These are phyloP conservation scores for Malassezia sympodialis DNA, from an alignment of 1,284 basidiomycete genomes.

Conservation along the genomic window DNA sequence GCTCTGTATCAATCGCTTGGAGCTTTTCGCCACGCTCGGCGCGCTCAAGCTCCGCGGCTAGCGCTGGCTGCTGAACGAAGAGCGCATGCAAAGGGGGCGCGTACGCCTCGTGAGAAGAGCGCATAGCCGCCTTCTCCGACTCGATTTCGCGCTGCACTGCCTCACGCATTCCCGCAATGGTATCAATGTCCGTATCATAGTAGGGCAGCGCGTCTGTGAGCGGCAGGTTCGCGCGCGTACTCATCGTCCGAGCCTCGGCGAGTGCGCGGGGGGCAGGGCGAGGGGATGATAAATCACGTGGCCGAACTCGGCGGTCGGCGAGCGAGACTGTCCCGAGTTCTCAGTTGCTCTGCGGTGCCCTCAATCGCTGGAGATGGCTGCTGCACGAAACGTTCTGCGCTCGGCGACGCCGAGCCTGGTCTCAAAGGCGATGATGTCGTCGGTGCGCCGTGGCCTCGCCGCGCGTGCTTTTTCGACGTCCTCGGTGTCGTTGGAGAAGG, in stretches of 20 bases:
- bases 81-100: slow-evolving; percentile 65
- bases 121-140: slow-evolving; percentile 56
- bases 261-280: background rate
- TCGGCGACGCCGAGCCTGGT: slow-evolving; percentile 5
- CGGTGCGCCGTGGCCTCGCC: background rate
- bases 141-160: slow-evolving; percentile 65
- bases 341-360: slow-evolving; percentile 1
- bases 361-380: slow-evolving; percentile 15
- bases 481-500: slow-evolving; percentile 18
- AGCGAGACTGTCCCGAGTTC: background rate
- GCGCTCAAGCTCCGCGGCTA: slow-evolving; percentile 34
- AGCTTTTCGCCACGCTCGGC: slow-evolving; percentile 54
- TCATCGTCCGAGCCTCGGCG: background rate
- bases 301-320: background rate
- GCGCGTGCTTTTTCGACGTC: slow-evolving; percentile 11
- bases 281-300: slow-evolving; percentile 2
- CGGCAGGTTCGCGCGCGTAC: slow-evolving; percentile 6
- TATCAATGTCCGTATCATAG: slow-evolving; percentile 82
- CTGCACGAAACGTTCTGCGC: slow-evolving; percentile 13
- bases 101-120: slow-evolving; percentile 56
- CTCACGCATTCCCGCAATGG: slow-evolving; percentile 60
- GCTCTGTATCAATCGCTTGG: slow-evolving; percentile 63
- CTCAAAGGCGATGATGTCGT: background rate
- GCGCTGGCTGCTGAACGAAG: slow-evolving; percentile 39
- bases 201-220: slow-evolving; percentile 72